A percentile compares a stretch with the other conserved stretches of the same genome.
phyloP scores from a whole-genome alignment of 345 rosid genomes.

The Camelina hispida region DNA sequence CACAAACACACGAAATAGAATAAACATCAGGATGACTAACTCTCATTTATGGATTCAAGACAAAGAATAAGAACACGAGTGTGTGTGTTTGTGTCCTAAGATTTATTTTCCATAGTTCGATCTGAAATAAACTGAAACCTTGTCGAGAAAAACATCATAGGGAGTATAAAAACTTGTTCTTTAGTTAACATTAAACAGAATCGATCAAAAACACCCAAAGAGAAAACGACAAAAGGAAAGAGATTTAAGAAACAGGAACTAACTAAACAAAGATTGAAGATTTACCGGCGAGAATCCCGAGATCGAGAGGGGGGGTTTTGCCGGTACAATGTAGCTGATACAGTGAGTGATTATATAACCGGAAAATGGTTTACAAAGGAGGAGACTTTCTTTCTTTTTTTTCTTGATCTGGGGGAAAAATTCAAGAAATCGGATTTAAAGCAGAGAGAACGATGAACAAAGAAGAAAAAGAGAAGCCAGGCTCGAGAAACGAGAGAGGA shows the following conservation, averaged over 20 bases:
- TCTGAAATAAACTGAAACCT: constrained; percentile 17
- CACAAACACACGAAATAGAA: no score
- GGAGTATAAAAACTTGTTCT: constrained; percentile 24
- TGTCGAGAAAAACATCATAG: constrained; percentile 16
- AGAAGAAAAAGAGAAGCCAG: background rate
- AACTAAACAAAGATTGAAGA: constrained; percentile 11
- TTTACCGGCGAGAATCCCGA: constrained; percentile 5
- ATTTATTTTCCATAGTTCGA: background rate
- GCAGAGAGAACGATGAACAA: background rate
- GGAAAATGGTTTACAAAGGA: constrained; percentile 13
- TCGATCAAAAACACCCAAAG: constrained; percentile 5
- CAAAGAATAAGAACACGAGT: constrained; percentile 27
- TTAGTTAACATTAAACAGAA: background rate
- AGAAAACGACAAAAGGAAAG: constrained; percentile 40
- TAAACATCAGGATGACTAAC: constrained; percentile 2
- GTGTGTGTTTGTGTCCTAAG: background rate
- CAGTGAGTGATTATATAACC: constrained; percentile 35
- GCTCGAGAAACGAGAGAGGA: constrained; percentile 37
- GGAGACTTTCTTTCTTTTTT: background rate
- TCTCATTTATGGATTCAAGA: background rate
- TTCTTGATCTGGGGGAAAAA: background rate
- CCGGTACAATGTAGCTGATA: constrained; percentile 35
- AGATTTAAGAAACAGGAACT: constrained; percentile 18
- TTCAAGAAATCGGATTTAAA: constrained; percentile 3
- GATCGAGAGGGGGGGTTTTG: background rate